phyloP scores from a whole-genome alignment of 2,329 filamentous ascomycete species.

The Chaetomiaceae sp. region DNA sequence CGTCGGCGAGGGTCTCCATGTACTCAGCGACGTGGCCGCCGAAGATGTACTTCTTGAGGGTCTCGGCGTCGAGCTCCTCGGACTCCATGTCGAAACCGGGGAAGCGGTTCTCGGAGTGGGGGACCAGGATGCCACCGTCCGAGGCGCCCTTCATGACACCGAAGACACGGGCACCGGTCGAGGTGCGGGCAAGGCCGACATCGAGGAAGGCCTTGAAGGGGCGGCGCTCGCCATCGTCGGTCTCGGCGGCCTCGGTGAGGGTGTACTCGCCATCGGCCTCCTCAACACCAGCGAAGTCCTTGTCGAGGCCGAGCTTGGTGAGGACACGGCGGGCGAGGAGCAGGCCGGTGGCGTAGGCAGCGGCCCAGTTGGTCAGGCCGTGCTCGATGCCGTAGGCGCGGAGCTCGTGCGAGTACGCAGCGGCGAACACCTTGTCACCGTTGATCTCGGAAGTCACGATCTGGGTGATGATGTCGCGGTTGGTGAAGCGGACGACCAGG shows the following conservation, averaged over 20 bases:
- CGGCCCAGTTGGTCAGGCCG: slow-evolving; percentile 99
- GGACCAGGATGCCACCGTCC: slow-evolving; percentile 93
- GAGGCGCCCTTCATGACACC: slow-evolving; percentile 99
- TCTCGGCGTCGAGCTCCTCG: slow-evolving; percentile 97
- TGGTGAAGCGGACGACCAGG: slow-evolving; percentile 98
- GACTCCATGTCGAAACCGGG: slow-evolving; percentile 94
- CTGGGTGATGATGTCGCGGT: slow-evolving; percentile 98
- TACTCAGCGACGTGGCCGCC: slow-evolving; percentile 98
- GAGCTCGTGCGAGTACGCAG: slow-evolving; percentile 96
- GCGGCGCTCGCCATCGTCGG: slow-evolving; percentile 85
- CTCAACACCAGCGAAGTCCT: slow-evolving; percentile 92
- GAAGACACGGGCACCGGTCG: slow-evolving; percentile 97
- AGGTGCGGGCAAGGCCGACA: slow-evolving; percentile 94
- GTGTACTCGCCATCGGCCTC: slow-evolving; percentile 95
- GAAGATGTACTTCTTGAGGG: slow-evolving; percentile 98
- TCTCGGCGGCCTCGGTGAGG: slow-evolving; percentile 90
- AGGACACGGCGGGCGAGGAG: slow-evolving; percentile 94
- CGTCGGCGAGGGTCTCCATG: slow-evolving; percentile 99
- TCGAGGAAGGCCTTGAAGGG: slow-evolving; percentile 99
- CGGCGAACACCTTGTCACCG: slow-evolving; percentile 92
- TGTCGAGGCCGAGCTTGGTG: slow-evolving; percentile 92
- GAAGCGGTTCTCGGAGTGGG: slow-evolving; percentile 99
- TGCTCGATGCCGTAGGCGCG: slow-evolving; percentile 96
- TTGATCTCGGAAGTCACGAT: slow-evolving; percentile 94
- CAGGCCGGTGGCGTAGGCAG: slow-evolving; percentile 94